These are phyloP conservation scores for Tetracentron sinense DNA, from an alignment of 164 flowering plant genomes.

Conservation along the genomic window DNA sequence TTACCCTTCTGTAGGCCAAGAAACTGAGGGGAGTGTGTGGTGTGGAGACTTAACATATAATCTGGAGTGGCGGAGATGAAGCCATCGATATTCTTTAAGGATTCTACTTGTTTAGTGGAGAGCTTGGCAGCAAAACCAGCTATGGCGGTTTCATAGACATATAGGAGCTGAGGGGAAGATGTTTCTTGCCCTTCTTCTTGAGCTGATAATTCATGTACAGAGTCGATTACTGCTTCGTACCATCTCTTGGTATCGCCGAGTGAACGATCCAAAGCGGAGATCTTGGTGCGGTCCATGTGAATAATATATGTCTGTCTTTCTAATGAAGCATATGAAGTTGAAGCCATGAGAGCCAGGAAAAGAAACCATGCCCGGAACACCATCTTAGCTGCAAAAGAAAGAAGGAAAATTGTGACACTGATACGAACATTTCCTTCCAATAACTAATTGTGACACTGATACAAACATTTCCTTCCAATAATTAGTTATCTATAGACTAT, in stretches of 20 bases:
- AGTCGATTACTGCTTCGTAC: constrained; percentile 40
- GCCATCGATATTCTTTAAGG: constrained; percentile 40
- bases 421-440: too few species aligned
- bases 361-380: constrained; percentile 9
- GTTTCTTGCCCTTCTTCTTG: constrained; percentile 21
- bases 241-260: constrained; percentile 26
- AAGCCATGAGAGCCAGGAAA: constrained; percentile 23
- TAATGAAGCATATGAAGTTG: constrained; percentile 20
- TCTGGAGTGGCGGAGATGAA: constrained; percentile 54
- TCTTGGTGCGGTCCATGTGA: constrained; percentile 56
- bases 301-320: constrained; percentile 49
- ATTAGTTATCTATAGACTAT: too few species aligned
- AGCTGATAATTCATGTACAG: constrained; percentile 27
- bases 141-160: constrained; percentile 47
- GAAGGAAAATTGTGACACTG: too few species aligned
- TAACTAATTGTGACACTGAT: too few species aligned
- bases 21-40: constrained; percentile 68
- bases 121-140: constrained; percentile 70
- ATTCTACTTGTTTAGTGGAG: constrained; percentile 37
- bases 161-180: constrained; percentile 44
- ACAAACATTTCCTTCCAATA: too few species aligned
- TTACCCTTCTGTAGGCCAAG: constrained; percentile 54
- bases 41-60: constrained; percentile 50
- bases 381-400: too few species aligned
- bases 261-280: constrained; percentile 20